Evolutionary conservation across 2,329 filamentous ascomycete species (phyloP), one percentile per base, ranked within the genome.

Genomic region (Ceratocystis smalleyi): DNA sequence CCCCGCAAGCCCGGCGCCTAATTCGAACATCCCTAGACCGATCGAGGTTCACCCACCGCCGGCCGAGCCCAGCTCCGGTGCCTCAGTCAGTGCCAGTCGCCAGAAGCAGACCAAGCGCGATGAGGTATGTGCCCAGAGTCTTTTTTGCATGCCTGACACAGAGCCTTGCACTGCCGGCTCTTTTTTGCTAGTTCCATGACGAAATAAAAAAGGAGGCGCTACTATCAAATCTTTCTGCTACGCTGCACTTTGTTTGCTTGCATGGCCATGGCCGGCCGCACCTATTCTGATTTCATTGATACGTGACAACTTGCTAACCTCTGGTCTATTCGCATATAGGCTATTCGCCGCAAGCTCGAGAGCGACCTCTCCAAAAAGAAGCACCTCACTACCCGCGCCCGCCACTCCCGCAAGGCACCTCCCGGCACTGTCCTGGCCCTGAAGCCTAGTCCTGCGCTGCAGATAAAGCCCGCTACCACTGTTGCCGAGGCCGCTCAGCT

Each of bases 351-450:
- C 72, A 97, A 96, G 79, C 87, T 99, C 80, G 94, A 99, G 79
- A 92, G 83, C 72, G 94, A 99, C 74, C 86, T 99, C 77, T 95
- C 84, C 82, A 97, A 97, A 80, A 97, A 97, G 84, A 95, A 91
- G 77, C 84, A 90, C 72, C 82, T 85, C 67, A 84, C 85, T 68
- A 81, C 83, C 70, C 86, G 91, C 70, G 86, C 91, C 69, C 85
- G 91, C 69, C 88, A 89, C 72, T 88, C 87, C 67, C 88, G 91
- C 74, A 97, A 96, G 79, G 92, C 92, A 65, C 92, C 94, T 67
- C 94, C 94, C 1, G 94, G 94, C 70, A 96, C 92, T 65, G 94
- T 99, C 67, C 87, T 99, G 67, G 90, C 94, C 71, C 82, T 99
- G 68, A 95, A 95, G 77, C 94, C 94, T 64, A 96, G 91, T 74